Evolutionary conservation across 306 rosid genomes (phyloP).

Genomic region (Prosopis cineraria): DNA sequence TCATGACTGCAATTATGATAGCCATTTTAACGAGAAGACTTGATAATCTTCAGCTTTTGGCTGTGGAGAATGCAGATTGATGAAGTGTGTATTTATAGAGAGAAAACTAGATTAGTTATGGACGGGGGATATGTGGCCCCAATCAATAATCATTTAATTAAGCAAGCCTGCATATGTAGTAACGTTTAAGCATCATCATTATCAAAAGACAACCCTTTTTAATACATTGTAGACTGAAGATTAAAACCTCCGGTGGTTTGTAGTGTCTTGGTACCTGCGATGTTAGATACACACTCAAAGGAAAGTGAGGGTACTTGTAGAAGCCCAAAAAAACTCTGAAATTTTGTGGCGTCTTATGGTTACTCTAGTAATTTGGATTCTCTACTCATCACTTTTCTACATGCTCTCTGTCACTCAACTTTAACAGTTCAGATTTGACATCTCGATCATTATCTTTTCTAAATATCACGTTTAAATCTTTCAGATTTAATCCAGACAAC

Average conservation of each 20-base stretch:
- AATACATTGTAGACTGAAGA: constrained; percentile 14
- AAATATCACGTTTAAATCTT: background rate
- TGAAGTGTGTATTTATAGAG: constrained; percentile 47
- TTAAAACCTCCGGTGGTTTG: background rate
- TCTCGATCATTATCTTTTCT: background rate
- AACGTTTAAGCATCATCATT: constrained; percentile 58
- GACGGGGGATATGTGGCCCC: constrained; percentile 44
- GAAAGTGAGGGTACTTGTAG: background rate
- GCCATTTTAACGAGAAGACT: constrained; percentile 45
- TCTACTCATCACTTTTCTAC: background rate
- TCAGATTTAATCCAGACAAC: background rate
- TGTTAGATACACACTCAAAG: background rate
- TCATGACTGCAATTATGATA: constrained; percentile 44
- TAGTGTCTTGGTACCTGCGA: background rate
- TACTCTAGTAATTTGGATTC: background rate
- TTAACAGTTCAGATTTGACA: background rate
- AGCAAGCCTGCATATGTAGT: constrained; percentile 47
- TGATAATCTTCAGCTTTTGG: constrained; percentile 29
- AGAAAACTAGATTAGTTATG: constrained; percentile 20
- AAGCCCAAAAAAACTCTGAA: background rate
- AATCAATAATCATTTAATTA: constrained; percentile 39
- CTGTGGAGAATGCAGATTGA: constrained; percentile 32
- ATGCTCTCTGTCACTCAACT: background rate
- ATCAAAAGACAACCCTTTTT: constrained; percentile 43
- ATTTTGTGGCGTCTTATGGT: background rate